These are phyloP conservation scores for Mallotus nudiflorus DNA, from an alignment of 345 rosid species.

Conservation along the genomic window DNA sequence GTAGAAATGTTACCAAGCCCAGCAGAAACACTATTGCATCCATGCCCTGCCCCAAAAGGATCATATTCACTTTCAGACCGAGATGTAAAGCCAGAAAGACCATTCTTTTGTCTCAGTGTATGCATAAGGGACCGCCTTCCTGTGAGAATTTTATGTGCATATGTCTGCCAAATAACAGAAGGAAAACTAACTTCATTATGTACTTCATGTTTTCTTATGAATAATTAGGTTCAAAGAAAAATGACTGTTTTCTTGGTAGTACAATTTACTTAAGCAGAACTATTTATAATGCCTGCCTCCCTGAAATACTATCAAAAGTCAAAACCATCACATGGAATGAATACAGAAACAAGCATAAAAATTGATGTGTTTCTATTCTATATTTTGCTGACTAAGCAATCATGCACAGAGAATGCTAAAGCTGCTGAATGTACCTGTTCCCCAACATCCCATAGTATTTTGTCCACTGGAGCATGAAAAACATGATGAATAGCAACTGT, in stretches of 20 bases:
- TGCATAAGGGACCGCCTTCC: slow-evolving; percentile 70
- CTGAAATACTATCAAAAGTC: not conserved
- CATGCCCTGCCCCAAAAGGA: slow-evolving; percentile 89
- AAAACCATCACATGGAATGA: not conserved
- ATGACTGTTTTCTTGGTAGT: not conserved
- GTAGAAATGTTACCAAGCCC: slow-evolving; percentile 66
- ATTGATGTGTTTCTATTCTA: not conserved
- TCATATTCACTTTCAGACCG: slow-evolving; percentile 77
- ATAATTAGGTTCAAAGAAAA: not conserved
- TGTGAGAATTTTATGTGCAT: slow-evolving; percentile 85
- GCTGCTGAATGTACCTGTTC: slow-evolving; percentile 57
- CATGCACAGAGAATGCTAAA: not conserved
- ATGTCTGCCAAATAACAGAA: slow-evolving; percentile 53
- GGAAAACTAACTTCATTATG: not conserved
- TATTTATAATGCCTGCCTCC: not conserved
- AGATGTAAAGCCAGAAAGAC: slow-evolving; percentile 63
- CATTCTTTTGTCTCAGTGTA: slow-evolving; percentile 55
- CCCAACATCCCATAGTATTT: slow-evolving; percentile 85
- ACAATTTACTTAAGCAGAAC: not conserved
- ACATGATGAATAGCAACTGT: slow-evolving; percentile 84
- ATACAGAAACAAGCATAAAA: not conserved
- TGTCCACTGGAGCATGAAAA: slow-evolving; percentile 84
- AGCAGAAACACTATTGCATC: slow-evolving; percentile 90
- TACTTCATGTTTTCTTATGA: not conserved
- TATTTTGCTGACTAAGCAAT: not conserved